Conservation (phyloP, 2,329 filamentous ascomycete species). For the Aspergillus candidus region DNA sequence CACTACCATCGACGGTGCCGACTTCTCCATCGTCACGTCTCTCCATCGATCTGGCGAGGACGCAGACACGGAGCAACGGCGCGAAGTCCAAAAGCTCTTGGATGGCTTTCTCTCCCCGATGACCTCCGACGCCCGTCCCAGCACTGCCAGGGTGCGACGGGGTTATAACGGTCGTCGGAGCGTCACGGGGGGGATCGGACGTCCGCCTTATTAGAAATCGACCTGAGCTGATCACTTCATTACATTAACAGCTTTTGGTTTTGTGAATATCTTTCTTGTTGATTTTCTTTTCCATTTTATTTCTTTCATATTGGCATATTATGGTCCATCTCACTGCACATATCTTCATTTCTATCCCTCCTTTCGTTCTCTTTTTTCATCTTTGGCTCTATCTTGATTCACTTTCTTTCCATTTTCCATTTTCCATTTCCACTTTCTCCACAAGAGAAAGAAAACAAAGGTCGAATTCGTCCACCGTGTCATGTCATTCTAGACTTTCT, state of each 20-base stretch:
- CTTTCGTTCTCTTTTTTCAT: slow-evolving; percentile 1
- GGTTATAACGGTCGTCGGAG: slow-evolving; percentile 17
- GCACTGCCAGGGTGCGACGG: slow-evolving; percentile 7
- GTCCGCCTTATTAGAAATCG: slow-evolving; percentile 27
- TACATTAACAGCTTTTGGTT: slow-evolving; percentile 2
- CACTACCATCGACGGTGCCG: too few species aligned
- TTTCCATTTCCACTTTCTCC: slow-evolving; percentile 3
- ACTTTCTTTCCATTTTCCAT: slow-evolving; percentile 1
- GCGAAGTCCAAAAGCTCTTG: slow-evolving; percentile 33
- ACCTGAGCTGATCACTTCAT: neutral
- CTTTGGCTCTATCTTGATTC: neutral
- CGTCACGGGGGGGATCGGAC: slow-evolving; percentile 26
- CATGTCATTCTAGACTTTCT: too few species aligned
- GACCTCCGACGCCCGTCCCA: slow-evolving; percentile 14
- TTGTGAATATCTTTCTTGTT: slow-evolving; percentile 5
- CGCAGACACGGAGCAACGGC: slow-evolving; percentile 19
- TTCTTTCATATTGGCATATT: too few species aligned
- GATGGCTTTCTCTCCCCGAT: slow-evolving; percentile 30
- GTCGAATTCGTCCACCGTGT: too few species aligned
- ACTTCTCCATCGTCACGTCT: too few species aligned
- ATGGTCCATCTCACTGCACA: too few species aligned
- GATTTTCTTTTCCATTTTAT: slow-evolving; percentile 1
- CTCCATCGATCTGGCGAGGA: slow-evolving; percentile 4
- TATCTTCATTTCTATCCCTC: neutral
- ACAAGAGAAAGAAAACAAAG: neutral